Percentiles rank a stretch among this genome's conserved stretches.
Conservation (phyloP, 2,329 filamentous ascomycete genomes). For the Verticillium tricorpus region DNA sequence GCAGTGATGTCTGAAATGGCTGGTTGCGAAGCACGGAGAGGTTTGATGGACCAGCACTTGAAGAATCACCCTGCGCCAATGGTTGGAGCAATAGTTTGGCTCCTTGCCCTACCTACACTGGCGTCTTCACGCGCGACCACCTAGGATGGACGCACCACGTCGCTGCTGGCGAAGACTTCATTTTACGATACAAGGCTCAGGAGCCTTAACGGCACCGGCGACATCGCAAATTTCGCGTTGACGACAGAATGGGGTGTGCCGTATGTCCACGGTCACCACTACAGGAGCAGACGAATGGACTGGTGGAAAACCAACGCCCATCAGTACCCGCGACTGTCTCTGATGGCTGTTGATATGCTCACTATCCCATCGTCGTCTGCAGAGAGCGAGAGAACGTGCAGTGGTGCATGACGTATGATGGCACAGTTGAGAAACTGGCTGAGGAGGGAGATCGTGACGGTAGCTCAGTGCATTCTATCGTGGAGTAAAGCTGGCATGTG, state of each 20-base stretch:
- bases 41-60: neutral
- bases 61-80: neutral
- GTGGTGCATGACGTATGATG: slow-evolving; percentile 6
- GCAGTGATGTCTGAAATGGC: neutral
- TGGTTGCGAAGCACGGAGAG: neutral
- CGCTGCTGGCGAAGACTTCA: neutral
- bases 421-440: slow-evolving; percentile 5
- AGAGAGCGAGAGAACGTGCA: slow-evolving; percentile 7
- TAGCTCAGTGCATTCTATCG: slow-evolving; percentile 7
- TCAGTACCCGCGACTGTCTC: slow-evolving; percentile 6
- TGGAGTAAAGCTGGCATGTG: slow-evolving; percentile 7
- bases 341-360: slow-evolving; percentile 9
- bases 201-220: neutral
- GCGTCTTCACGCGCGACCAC: neutral
- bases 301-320: slow-evolving; percentile 5
- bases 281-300: slow-evolving; percentile 2
- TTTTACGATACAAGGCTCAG: neutral
- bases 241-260: neutral
- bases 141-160: neutral
- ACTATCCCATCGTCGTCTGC: slow-evolving; percentile 8
- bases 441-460: slow-evolving; percentile 6
- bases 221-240: neutral
- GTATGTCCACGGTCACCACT: slow-evolving; percentile 5
- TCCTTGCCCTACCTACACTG: neutral
- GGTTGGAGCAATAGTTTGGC: neutral